Evolutionary conservation across 2,329 filamentous ascomycete species (phyloP).

Genomic region (Coleophoma cylindrospora): DNA sequence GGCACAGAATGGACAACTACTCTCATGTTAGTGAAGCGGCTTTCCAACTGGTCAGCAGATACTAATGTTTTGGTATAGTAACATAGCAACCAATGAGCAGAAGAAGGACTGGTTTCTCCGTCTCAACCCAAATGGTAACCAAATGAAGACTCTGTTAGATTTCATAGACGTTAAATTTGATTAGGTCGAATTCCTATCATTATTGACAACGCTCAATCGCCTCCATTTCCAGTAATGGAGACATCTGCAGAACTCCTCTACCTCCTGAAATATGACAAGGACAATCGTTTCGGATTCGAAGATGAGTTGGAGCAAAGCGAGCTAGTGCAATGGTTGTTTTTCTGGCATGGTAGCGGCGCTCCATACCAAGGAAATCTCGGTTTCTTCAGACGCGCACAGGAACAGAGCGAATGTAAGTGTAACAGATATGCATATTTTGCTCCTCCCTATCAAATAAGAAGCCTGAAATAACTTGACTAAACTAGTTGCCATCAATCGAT

Average conservation of each 20-base stretch:
- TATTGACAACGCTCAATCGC: conserved; percentile 42
- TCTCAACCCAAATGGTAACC: conserved; percentile 37
- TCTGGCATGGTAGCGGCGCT: conserved; percentile 42
- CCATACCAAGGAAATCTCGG: conserved; percentile 35
- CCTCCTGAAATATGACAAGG: conserved; percentile 42
- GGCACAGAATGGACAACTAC: conserved; percentile 41
- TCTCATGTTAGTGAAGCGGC: conserved; percentile 24
- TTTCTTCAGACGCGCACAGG: conserved; percentile 35
- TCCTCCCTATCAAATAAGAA: too few relatives aligned
- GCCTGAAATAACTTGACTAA: background rate
- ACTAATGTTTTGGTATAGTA: conserved; percentile 5
- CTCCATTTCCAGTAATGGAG: conserved; percentile 47
- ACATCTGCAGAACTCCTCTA: conserved; percentile 48
- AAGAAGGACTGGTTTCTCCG: conserved; percentile 50
- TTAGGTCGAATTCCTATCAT: conserved; percentile 39
- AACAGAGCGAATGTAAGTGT: conserved; percentile 37
- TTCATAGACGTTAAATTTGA: conserved; percentile 9
- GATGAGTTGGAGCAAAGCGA: conserved; percentile 44
- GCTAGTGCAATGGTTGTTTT: conserved; percentile 47
- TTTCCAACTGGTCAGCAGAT: background rate
- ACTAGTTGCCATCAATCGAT: conserved; percentile 40
- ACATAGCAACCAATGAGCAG: conserved; percentile 47
- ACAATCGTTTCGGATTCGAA: conserved; percentile 45
- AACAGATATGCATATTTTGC: too few relatives aligned
- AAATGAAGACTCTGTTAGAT: background rate